Evolutionary conservation across 257 asterid genomes (phyloP).

Genomic region (Nyctanthes arbortristis): DNA sequence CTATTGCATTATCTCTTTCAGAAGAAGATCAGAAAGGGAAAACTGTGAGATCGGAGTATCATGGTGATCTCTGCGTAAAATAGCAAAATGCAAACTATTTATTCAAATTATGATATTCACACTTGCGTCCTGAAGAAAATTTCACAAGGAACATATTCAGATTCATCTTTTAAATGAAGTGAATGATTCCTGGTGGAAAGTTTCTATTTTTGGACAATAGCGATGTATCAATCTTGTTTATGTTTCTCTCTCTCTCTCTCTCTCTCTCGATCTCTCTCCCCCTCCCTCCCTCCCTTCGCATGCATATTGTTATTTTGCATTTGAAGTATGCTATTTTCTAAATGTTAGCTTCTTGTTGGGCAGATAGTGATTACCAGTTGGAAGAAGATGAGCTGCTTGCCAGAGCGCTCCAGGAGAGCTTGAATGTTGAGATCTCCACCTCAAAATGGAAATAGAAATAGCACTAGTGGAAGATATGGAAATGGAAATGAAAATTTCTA

Average conservation of each 20-base stretch:
- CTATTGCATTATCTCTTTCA: constrained; percentile 33
- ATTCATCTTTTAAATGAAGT: neutral
- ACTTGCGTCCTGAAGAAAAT: neutral
- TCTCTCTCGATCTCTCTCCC: neutral
- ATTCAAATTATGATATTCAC: neutral
- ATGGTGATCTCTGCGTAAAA: constrained; percentile 19
- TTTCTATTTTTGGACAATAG: too few species aligned
- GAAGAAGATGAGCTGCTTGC: constrained; percentile 56
- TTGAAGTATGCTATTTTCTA: neutral
- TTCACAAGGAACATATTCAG: neutral
- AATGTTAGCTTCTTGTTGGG: constrained; percentile 23
- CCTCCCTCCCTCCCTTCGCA: neutral
- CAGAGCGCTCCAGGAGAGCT: constrained; percentile 51
- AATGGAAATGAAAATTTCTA: constrained; percentile 10
- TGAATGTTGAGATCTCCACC: constrained; percentile 48
- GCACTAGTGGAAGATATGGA: constrained; percentile 14
- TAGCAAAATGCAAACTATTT: constrained; percentile 11
- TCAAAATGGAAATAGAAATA: constrained; percentile 23
- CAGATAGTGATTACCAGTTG: constrained; percentile 54
- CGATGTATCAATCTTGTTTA: neutral
- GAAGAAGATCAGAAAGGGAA: constrained; percentile 44
- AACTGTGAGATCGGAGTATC: constrained; percentile 33
- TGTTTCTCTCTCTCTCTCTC: neutral
- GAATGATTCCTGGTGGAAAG: neutral
- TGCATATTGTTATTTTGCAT: neutral